Percentiles rank a stretch among this genome's conserved stretches.
These are phyloP conservation scores for Coelastrella sp. DNA, from an alignment of 139 green algal genomes.

Conservation along the genomic window DNA sequence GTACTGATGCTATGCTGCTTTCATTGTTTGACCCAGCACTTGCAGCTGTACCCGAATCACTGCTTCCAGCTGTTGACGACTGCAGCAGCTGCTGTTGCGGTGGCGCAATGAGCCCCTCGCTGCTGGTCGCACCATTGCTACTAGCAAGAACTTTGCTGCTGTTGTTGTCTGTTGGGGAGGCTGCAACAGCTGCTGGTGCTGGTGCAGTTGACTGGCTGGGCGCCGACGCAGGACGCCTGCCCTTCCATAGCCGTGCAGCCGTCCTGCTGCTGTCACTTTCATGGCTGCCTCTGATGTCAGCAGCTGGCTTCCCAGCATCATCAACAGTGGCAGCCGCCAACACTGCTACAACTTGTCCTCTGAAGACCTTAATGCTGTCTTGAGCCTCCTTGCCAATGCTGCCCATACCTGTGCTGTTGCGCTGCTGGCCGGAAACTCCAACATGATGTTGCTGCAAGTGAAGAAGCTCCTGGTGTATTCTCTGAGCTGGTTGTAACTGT, in stretches of 20 bases:
- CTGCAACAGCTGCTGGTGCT: background rate
- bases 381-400: background rate
- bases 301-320: background rate
- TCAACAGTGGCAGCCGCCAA: background rate
- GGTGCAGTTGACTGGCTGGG: background rate
- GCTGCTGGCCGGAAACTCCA: background rate
- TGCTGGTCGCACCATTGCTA: background rate
- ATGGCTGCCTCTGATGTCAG: background rate
- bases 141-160: background rate
- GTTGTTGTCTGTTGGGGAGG: background rate
- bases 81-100: background rate
- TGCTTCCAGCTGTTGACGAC: background rate
- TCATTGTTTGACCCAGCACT: background rate
- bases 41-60: background rate
- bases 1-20: conserved; percentile 5
- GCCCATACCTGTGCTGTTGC: background rate
- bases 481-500: background rate
- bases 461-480: background rate
- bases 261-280: background rate
- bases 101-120: background rate
- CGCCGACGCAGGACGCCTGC: background rate
- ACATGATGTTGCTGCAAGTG: background rate
- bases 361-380: background rate
- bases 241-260: background rate
- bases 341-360: background rate